phyloP scores from a whole-genome alignment of 169 alveolate species.

The Plasmodium inui region DNA sequence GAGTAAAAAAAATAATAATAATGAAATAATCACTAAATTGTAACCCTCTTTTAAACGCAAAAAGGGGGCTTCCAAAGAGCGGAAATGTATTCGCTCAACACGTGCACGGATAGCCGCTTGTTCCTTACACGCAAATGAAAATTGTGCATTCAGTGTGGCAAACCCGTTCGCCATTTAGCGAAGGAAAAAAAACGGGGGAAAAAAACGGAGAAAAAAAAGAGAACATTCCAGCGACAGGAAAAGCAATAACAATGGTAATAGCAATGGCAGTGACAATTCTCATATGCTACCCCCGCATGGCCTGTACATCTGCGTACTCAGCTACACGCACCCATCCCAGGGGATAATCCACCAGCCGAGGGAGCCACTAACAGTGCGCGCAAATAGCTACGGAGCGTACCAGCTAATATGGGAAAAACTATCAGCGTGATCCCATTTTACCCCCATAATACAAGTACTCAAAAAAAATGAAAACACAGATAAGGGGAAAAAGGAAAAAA shows the following conservation, averaged over 20 bases:
- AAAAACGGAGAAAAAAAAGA: neutral
- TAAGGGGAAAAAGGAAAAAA: conserved; percentile 15
- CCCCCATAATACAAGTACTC: neutral
- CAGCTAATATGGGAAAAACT: neutral
- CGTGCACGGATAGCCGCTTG: neutral
- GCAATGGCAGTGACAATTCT: neutral
- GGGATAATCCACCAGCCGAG: neutral
- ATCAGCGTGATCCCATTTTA: neutral
- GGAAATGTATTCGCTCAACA: neutral
- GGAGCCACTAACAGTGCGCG: neutral
- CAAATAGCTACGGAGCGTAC: neutral
- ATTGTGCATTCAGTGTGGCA: neutral
- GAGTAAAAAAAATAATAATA: neutral
- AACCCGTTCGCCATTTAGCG: neutral
- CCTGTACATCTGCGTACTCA: neutral
- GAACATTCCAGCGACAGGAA: neutral
- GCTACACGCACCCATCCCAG: neutral
- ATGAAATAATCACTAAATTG: neutral
- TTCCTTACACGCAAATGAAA: neutral
- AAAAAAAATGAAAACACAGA: conserved; percentile 5
- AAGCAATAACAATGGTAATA: neutral
- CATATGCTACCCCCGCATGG: neutral
- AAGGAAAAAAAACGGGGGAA: neutral
- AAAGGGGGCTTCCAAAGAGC: neutral
- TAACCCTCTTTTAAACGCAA: neutral